phyloP scores from a whole-genome alignment of 2,329 filamentous ascomycete genomes.

The Helminthosporium solani region DNA sequence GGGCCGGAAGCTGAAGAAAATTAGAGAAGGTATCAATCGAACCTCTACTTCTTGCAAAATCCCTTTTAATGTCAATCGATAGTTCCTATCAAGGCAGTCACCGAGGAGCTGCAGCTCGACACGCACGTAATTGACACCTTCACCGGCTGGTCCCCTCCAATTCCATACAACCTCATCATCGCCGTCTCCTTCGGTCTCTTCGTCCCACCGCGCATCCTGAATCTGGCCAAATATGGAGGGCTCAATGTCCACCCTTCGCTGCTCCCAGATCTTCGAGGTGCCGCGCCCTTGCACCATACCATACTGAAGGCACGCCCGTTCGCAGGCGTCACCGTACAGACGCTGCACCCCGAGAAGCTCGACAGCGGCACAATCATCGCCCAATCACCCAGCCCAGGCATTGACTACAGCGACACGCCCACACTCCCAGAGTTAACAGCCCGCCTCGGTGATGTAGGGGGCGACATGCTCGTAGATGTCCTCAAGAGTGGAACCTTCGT shows the following conservation, averaged over 20 bases:
- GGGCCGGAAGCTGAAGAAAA: slow-evolving; percentile 70
- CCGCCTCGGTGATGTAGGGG: slow-evolving; percentile 63
- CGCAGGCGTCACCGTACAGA: slow-evolving; percentile 84
- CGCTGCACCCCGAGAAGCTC: slow-evolving; percentile 72
- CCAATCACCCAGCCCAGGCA: slow-evolving; percentile 60
- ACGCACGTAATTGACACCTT: slow-evolving; percentile 81
- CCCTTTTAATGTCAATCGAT: not conserved
- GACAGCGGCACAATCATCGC: slow-evolving; percentile 76
- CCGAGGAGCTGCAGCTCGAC: slow-evolving; percentile 62
- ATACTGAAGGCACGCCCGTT: slow-evolving; percentile 61
- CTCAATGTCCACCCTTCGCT: slow-evolving; percentile 93
- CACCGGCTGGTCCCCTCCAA: slow-evolving; percentile 64
- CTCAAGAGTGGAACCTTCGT: slow-evolving; percentile 66
- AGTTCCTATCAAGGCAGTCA: slow-evolving; percentile 71
- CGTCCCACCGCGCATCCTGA: slow-evolving; percentile 74
- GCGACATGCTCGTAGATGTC: slow-evolving; percentile 66
- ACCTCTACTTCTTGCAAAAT: too few relatives aligned
- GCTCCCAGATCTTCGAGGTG: slow-evolving; percentile 80
- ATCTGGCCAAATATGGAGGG: slow-evolving; percentile 73
- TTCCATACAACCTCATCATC: slow-evolving; percentile 69
- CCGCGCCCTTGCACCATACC: slow-evolving; percentile 85
- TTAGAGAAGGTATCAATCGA: slow-evolving; percentile 59
- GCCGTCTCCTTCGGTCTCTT: slow-evolving; percentile 94
- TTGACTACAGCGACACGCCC: slow-evolving; percentile 53
- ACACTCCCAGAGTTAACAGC: slow-evolving; percentile 48